Evolutionary conservation across 1,284 basidiomycete species (phyloP).

Genomic region (Ustilago loliicola): DNA sequence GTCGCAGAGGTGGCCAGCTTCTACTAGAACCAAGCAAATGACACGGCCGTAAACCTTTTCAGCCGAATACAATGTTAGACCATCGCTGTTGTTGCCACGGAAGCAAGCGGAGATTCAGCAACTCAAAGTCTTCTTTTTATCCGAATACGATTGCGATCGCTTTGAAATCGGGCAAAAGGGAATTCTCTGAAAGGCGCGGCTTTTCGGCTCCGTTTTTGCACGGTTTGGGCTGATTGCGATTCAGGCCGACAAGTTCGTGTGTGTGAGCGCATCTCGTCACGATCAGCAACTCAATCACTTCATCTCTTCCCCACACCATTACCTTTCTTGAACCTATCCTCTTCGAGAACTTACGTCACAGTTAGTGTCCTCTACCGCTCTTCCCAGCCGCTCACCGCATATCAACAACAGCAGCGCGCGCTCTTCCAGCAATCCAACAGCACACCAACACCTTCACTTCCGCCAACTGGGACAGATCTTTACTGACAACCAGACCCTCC

Average conservation of each 20-base stretch:
- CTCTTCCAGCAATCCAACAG: too few species aligned
- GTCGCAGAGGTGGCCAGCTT: too few species aligned
- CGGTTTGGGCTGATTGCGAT: neutral
- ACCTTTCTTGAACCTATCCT: slow-evolving; percentile 19
- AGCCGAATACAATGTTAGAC: neutral
- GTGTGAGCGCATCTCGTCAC: slow-evolving; percentile 10
- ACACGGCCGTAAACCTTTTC: neutral
- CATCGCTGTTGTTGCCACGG: neutral
- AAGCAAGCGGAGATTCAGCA: slow-evolving; percentile 3
- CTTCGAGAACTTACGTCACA: slow-evolving; percentile 25
- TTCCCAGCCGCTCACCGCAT: neutral
- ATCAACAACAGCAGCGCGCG: neutral
- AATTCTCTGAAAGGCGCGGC: neutral
- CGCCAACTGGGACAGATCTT: neutral
- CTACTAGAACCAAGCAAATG: too few species aligned
- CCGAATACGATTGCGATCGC: too few species aligned
- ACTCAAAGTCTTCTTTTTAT: neutral
- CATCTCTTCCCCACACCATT: slow-evolving; percentile 19
- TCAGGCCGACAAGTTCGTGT: slow-evolving; percentile 13
- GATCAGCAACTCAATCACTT: slow-evolving; percentile 11
- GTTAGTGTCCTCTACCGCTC: slow-evolving; percentile 21
- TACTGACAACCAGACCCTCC: slow-evolving; percentile 19
- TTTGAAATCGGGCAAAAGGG: slow-evolving; percentile 4
- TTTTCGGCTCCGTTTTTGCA: slow-evolving; percentile 17
- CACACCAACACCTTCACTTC: neutral